Conservation (phyloP, 345 rosid species). For the Brassica nigra region DNA sequence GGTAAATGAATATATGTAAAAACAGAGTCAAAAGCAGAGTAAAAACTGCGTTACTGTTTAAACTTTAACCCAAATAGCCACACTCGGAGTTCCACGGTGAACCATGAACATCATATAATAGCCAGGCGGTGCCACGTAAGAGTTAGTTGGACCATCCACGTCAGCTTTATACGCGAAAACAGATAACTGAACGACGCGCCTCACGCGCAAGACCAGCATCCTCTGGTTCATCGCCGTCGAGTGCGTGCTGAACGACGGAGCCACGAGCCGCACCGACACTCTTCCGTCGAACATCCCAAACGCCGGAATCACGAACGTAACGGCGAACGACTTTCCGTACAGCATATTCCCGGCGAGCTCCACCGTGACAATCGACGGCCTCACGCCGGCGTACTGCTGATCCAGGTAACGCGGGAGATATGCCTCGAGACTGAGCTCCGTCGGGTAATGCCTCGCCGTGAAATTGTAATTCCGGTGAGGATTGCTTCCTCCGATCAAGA, state of each 20-base stretch:
- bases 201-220: conserved; percentile 51
- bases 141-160: conserved; percentile 49
- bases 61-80: conserved; percentile 63
- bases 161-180: conserved; percentile 47
- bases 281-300: conserved; percentile 31
- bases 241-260: conserved; percentile 75
- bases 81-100: conserved; percentile 64
- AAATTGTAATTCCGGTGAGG: conserved; percentile 71
- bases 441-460: conserved; percentile 64
- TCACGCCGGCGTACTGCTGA: conserved; percentile 35
- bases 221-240: conserved; percentile 76
- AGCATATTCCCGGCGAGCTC: conserved; percentile 49
- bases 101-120: conserved; percentile 73
- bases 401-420: conserved; percentile 66
- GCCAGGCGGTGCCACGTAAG: conserved; percentile 70
- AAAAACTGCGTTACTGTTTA: conserved; percentile 24
- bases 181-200: conserved; percentile 46
- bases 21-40: conserved; percentile 18
- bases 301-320: conserved; percentile 47
- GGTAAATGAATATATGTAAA: background rate
- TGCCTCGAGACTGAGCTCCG: conserved; percentile 83
- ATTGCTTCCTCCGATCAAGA: conserved; percentile 87
- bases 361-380: conserved; percentile 63
- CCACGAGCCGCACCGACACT: conserved; percentile 47
- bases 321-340: conserved; percentile 42